A percentile compares a stretch with the other conserved stretches of the same genome.
phyloP scores from a whole-genome alignment of 805 yeast species.

The Metschnikowia sp. region DNA sequence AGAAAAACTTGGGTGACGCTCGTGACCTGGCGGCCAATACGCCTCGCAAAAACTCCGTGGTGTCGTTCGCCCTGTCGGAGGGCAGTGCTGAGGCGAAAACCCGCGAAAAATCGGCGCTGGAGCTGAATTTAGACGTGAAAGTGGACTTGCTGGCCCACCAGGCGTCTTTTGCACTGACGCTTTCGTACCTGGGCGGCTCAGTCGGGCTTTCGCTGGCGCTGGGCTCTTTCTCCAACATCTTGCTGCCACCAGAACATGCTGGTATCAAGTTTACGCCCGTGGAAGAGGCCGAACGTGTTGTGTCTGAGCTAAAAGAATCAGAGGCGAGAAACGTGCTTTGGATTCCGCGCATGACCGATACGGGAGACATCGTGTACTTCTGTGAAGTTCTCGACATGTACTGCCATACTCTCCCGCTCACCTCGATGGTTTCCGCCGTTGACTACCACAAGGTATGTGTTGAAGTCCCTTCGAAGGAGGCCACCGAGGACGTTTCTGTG shows the following conservation, averaged over 20 bases:
- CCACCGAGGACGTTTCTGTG: constrained; percentile 20
- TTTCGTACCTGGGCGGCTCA: constrained; percentile 7
- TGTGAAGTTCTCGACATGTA: constrained; percentile 58
- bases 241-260: constrained; percentile 15
- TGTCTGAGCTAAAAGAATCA: constrained; percentile 20
- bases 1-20: constrained; percentile 33
- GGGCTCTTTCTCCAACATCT: constrained; percentile 8
- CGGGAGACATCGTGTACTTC: constrained; percentile 55
- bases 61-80: constrained; percentile 48
- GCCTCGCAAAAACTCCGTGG: constrained; percentile 44
- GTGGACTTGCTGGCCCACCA: constrained; percentile 6
- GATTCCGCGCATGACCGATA: constrained; percentile 58
- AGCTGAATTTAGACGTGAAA: not conserved
- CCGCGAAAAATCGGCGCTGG: not conserved
- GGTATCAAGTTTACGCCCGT: constrained; percentile 16
- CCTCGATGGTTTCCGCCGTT: constrained; percentile 20
- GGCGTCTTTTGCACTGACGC: constrained; percentile 12
- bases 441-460: constrained; percentile 19
- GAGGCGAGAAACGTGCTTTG: constrained; percentile 38
- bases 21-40: constrained; percentile 31
- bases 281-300: constrained; percentile 29
- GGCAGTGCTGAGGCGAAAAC: constrained; percentile 24
- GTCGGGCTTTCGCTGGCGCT: constrained; percentile 1
- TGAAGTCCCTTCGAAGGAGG: constrained; percentile 25
- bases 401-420: constrained; percentile 56